Evolutionary conservation across 805 yeast species (phyloP), one percentile per base, ranked within the genome.

Genomic region (Candida maltosa): DNA sequence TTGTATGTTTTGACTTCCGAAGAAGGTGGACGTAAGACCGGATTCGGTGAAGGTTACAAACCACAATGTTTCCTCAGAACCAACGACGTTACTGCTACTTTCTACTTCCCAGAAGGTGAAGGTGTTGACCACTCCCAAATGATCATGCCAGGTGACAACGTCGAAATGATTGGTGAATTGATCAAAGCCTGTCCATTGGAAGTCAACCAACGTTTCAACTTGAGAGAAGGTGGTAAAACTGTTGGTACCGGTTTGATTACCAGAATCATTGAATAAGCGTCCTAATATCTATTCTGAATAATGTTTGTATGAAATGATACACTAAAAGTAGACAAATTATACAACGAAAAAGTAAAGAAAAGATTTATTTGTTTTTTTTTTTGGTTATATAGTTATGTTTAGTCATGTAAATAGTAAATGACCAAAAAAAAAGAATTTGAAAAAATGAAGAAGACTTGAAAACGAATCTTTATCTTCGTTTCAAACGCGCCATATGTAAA

Each of bases 1-100:
- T 70, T 91, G 60, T 93, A 93, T 70, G 80, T 91, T 47, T 76
- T 93, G 63, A 78, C 95, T 60, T 84, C 87, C 69, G 97, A 93
- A 60, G 98, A 93, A 74, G 98, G 98, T 78, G 98, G 98, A 58
- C 91, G 98, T 74, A 96, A 87, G 76, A 85, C 96, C 46, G 94
- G 96, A 48, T 93, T 93, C 67, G 91, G 91, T 59, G 87, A 84
- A 69, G 84, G 88, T 80, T 93, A 89, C 82, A 87, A 95, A 76
- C 98, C 98, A 44, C 98, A 93, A 73, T 76, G 91, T 77, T 93
- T 84, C 70, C 77, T 93, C 60, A 86, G 97, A 73, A 89, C 98
- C 48, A 87, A 95, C 47, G 95, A 88, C 61, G 97, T 91, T 47
- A 87, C 97, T 47, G 91, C 85, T 58, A 78, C 82, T 40, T 72